Base-by-base conservation (phyloP, 768 basidiomycete species). In the Crucibulum laeve region DNA sequence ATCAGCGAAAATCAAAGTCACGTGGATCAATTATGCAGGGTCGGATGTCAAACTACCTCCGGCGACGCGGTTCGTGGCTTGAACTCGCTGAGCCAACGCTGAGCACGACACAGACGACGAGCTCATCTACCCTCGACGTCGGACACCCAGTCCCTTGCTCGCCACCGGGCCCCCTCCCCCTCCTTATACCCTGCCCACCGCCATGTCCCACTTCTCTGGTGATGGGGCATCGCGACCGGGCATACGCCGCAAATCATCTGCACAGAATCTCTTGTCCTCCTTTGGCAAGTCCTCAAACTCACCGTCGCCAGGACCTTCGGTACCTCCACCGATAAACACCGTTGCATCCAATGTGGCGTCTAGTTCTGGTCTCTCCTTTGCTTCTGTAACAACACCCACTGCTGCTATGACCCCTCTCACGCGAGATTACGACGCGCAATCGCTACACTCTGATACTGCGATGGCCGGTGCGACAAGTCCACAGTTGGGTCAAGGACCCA, bases 191-290 rank as follows among this genome's bases (percentile, higher is more conserved):
- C 43, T 28, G 13, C n/a, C 2, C 21, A 24, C 24, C 14, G 46
- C 37, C 34, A 74, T 73, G 70, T 65, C 70, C 55, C 63, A 69
- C 44, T 69, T 66, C 50, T 32, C 62, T 21, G 53, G 54, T 37
- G 64, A 67, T 33, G 51, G 56, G 25, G 53, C 51, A 41, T 56
- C 54, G 46, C 78, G 80, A 42, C 85, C 87, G 22, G 52, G 68
- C 5, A 84, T 92, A 76, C 83, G 88, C 52, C 80, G 89, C 51
- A 92, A 91, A 68, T 87, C 87, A 15, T 89, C 87, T 8, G 88
- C 84, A 8, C 88, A 86, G 67, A 88, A 91, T 63, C 72, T 91
- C 37, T 74, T 92, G 25, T 79, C 81, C 5, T 82, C 83, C 33
- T 89, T 89, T 18, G 8, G 8, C 76, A 90, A 82, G 63, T 53